Evolutionary conservation across 1,139 yeast species (phyloP).

Genomic region (Yamadazyma conglobata): DNA sequence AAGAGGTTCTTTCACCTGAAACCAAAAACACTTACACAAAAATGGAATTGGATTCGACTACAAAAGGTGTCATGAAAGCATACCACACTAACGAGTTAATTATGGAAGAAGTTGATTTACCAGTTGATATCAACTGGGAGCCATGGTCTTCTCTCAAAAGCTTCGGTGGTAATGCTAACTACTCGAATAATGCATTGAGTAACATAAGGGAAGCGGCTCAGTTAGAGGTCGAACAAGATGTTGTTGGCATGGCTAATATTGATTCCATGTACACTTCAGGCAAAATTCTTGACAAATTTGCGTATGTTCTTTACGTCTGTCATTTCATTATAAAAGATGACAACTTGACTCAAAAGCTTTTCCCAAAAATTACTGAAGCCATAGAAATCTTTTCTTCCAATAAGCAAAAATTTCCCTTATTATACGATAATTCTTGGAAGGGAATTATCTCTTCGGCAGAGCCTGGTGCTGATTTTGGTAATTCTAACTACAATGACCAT

Average conservation of each 20-base stretch:
- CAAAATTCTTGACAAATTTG: slow-evolving; percentile 69
- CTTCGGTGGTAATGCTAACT: slow-evolving; percentile 24
- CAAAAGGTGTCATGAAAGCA: slow-evolving; percentile 65
- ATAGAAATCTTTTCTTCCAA: slow-evolving; percentile 58
- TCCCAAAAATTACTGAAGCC: slow-evolving; percentile 55
- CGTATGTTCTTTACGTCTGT: slow-evolving; percentile 63
- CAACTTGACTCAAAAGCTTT: slow-evolving; percentile 37
- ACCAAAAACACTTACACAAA: slow-evolving; percentile 25
- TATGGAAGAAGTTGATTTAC: slow-evolving; percentile 48
- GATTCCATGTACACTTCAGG: slow-evolving; percentile 79
- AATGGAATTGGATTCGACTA: slow-evolving; percentile 57
- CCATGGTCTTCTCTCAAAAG: slow-evolving; percentile 53
- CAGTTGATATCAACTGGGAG: slow-evolving; percentile 48
- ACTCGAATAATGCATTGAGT: slow-evolving; percentile 34
- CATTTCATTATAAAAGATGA: slow-evolving; percentile 53
- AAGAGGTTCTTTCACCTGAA: slow-evolving; percentile 34
- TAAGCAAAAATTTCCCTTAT: slow-evolving; percentile 57
- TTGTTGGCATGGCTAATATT: slow-evolving; percentile 55
- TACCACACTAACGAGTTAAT: slow-evolving; percentile 47
- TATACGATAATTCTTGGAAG: slow-evolving; percentile 67
- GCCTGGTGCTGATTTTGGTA: slow-evolving; percentile 69
- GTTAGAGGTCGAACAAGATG: slow-evolving; percentile 52
- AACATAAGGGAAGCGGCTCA: slow-evolving; percentile 47
- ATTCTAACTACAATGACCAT: slow-evolving; percentile 74
- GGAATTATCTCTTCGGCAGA: slow-evolving; percentile 73